Percentiles rank a stretch among this genome's conserved stretches.
Conservation (phyloP, 2,329 filamentous ascomycete species). For the Fusarium miscanthi region DNA sequence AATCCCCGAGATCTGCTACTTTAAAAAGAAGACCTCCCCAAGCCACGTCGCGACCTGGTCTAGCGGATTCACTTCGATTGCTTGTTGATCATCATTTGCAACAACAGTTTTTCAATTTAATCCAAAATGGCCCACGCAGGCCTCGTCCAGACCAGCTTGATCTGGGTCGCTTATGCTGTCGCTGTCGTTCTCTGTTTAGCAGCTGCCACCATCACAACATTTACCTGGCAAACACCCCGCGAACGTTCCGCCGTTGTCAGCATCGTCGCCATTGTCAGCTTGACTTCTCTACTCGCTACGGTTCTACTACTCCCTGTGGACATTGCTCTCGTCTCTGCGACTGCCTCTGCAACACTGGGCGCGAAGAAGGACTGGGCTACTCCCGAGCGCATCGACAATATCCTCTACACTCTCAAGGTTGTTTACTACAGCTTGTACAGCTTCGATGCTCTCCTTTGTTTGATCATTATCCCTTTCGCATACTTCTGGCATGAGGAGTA, state of each 20-base stretch:
- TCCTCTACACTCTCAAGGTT: constrained; percentile 82
- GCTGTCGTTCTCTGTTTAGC: constrained; percentile 81
- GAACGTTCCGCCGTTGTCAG: constrained; percentile 87
- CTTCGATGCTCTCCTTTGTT: constrained; percentile 87
- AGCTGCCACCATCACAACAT: constrained; percentile 85
- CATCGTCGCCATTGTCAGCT: constrained; percentile 84
- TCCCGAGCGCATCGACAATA: constrained; percentile 79
- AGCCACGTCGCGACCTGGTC: constrained; percentile 18
- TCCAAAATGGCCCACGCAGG: constrained; percentile 58
- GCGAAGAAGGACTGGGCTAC: constrained; percentile 96
- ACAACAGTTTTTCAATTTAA: background rate
- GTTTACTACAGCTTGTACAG: constrained; percentile 96
- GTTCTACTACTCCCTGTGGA: constrained; percentile 94
- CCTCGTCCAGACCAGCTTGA: constrained; percentile 86
- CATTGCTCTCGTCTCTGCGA: constrained; percentile 93
- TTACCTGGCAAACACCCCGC: constrained; percentile 88
- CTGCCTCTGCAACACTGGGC: constrained; percentile 78
- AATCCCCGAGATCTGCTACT: constrained; percentile 21
- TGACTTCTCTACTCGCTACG: constrained; percentile 89
- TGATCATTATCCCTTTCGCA: constrained; percentile 91
- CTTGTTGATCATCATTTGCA: constrained; percentile 25
- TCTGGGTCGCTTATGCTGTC: constrained; percentile 93
- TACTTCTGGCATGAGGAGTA: constrained; percentile 99
- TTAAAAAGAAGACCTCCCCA: background rate
- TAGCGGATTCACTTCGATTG: constrained; percentile 17